Conservation (phyloP, 306 rosid species). For the Rosa rugosa region DNA sequence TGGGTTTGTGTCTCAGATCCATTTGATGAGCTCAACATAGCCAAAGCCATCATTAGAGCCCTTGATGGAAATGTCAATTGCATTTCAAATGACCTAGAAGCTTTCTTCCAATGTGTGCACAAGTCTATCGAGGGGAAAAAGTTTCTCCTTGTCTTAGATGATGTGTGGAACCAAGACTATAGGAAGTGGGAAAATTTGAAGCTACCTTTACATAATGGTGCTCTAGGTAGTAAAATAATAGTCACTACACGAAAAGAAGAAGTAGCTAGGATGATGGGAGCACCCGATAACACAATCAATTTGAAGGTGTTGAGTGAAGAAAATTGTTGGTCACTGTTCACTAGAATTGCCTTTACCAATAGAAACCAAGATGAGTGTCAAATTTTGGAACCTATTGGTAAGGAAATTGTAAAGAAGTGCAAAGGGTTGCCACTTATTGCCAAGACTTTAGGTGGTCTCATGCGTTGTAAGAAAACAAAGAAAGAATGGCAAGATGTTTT, state of each 20-base stretch:
- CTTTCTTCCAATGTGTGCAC: too few relatives aligned
- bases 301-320: neutral
- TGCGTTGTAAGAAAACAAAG: neutral
- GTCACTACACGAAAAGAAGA: slow-evolving; percentile 21
- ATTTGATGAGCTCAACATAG: slow-evolving; percentile 13
- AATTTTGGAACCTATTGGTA: neutral
- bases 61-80: neutral
- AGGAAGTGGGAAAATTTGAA: slow-evolving; percentile 7
- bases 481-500: neutral
- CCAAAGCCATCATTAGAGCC: slow-evolving; percentile 3
- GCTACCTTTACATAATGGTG: neutral
- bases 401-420: slow-evolving; percentile 4
- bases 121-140: neutral
- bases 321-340: neutral
- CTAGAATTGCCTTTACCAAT: neutral
- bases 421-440: slow-evolving; percentile 23
- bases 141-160: slow-evolving; percentile 21
- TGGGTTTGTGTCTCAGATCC: slow-evolving; percentile 26
- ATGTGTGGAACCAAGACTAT: slow-evolving; percentile 15
- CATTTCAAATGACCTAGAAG: too few relatives aligned
- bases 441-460: slow-evolving; percentile 10
- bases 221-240: slow-evolving; percentile 11
- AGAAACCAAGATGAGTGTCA: neutral
- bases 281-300: neutral
- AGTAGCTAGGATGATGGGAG: slow-evolving; percentile 12